phyloP scores from a whole-genome alignment of 768 basidiomycete genomes.

The Daedaleopsis nitida region DNA sequence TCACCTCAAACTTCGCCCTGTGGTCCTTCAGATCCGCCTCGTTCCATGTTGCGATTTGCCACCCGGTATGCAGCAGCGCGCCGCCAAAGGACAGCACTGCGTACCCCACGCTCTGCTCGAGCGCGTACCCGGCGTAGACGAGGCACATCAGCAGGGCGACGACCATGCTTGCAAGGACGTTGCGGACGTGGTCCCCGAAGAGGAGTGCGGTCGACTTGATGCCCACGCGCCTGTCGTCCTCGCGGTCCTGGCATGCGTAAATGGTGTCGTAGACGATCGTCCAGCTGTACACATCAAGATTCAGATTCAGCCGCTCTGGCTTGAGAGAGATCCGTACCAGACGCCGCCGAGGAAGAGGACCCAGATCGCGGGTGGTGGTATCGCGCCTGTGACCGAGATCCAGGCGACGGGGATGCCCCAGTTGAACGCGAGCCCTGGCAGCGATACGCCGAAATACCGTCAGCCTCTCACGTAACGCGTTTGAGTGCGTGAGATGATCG shows the following conservation, averaged over 20 bases:
- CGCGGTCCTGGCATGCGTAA: slow-evolving; percentile 79
- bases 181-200: slow-evolving; percentile 61
- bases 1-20: slow-evolving; percentile 41
- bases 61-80: slow-evolving; percentile 43
- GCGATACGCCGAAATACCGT: neutral
- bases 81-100: slow-evolving; percentile 51
- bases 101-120: slow-evolving; percentile 52
- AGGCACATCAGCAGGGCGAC: slow-evolving; percentile 54
- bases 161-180: slow-evolving; percentile 56
- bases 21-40: slow-evolving; percentile 48
- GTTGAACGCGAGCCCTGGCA: slow-evolving; percentile 48
- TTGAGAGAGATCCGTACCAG: slow-evolving; percentile 9
- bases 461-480: neutral
- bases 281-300: slow-evolving; percentile 37
- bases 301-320: slow-evolving; percentile 13
- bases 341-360: slow-evolving; percentile 23
- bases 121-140: slow-evolving; percentile 51
- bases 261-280: slow-evolving; percentile 61
- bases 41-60: slow-evolving; percentile 50
- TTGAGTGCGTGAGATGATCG: too few species aligned
- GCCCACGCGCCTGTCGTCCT: slow-evolving; percentile 70
- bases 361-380: slow-evolving; percentile 27
- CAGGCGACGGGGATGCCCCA: slow-evolving; percentile 53
- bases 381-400: slow-evolving; percentile 39
- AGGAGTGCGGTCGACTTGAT: slow-evolving; percentile 77